Evolutionary conservation across 2,329 filamentous ascomycete genomes (phyloP).

Genomic region (Tolypocladium pustulatum): DNA sequence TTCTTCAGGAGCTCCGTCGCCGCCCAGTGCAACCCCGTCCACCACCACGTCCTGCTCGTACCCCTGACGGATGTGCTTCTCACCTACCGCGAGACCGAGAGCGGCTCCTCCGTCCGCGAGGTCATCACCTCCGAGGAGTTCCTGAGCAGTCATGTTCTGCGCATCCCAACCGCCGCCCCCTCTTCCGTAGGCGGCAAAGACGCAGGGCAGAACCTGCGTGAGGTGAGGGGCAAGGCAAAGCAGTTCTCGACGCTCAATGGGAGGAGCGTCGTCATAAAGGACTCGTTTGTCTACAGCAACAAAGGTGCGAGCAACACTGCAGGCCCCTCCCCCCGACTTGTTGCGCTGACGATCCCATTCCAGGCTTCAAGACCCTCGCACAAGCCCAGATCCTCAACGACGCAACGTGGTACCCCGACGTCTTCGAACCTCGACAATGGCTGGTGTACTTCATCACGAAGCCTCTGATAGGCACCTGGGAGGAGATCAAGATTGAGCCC

Average conservation of each 20-base stretch:
- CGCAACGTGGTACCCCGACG: constrained; percentile 77
- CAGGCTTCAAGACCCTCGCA: constrained; percentile 83
- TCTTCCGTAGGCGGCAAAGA: constrained; percentile 45
- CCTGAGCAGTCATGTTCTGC: constrained; percentile 89
- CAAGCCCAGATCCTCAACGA: constrained; percentile 83
- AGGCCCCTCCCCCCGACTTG: background rate
- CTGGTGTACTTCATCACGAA: constrained; percentile 92
- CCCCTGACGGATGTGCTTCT: constrained; percentile 88
- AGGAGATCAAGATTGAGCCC: constrained; percentile 60
- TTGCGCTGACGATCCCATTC: background rate
- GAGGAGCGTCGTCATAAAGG: constrained; percentile 87
- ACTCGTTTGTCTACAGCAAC: constrained; percentile 86
- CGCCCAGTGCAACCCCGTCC: constrained; percentile 80
- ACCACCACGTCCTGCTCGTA: constrained; percentile 89
- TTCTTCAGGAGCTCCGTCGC: constrained; percentile 96
- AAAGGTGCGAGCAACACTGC: constrained; percentile 53
- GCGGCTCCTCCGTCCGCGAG: constrained; percentile 65
- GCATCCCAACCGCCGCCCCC: constrained; percentile 52
- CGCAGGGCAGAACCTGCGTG: constrained; percentile 55
- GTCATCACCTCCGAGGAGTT: constrained; percentile 88
- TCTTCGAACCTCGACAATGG: constrained; percentile 86
- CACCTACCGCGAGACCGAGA: constrained; percentile 78
- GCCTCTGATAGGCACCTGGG: constrained; percentile 75
- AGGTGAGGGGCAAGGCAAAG: constrained; percentile 85
- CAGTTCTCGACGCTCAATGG: constrained; percentile 91